phyloP scores from a whole-genome alignment of 169 alveolate genomes.

The Cryptosporidium ubiquitum region DNA sequence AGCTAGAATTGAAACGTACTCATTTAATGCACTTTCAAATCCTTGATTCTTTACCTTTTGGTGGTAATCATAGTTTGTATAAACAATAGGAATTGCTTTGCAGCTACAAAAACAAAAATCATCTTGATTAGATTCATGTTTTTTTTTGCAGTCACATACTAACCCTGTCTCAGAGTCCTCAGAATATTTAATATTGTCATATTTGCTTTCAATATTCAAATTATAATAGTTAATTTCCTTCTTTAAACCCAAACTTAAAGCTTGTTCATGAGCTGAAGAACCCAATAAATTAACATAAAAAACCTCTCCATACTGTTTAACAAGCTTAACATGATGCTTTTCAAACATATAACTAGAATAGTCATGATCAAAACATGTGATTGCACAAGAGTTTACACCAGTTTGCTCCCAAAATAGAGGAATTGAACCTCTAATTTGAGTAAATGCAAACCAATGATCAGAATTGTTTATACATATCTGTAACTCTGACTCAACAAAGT shows the following conservation, averaged over 20 bases:
- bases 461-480: slow-evolving; percentile 82
- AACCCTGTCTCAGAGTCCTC: slow-evolving; percentile 54
- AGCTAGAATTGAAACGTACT: slow-evolving; percentile 56
- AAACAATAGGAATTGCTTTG: slow-evolving; percentile 46
- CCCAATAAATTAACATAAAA: slow-evolving; percentile 55
- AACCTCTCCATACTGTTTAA: slow-evolving; percentile 26
- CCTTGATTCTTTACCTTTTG: slow-evolving; percentile 76
- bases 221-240: slow-evolving; percentile 76
- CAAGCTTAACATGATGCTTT: slow-evolving; percentile 32
- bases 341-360: slow-evolving; percentile 37
- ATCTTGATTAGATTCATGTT: background rate
- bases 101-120: slow-evolving; percentile 37
- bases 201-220: slow-evolving; percentile 80
- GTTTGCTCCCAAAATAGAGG: slow-evolving; percentile 97
- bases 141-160: background rate
- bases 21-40: slow-evolving; percentile 67
- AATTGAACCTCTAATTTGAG: slow-evolving; percentile 94
- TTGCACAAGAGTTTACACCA: slow-evolving; percentile 83
- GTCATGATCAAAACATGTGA: slow-evolving; percentile 48
- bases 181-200: background rate
- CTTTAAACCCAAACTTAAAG: slow-evolving; percentile 41
- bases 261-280: slow-evolving; percentile 56
- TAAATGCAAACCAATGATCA: slow-evolving; percentile 79
- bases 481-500: slow-evolving; percentile 95
- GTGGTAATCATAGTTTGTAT: slow-evolving; percentile 69